A percentile compares a stretch with the other conserved stretches of the same genome.
Conservation (phyloP, 2,329 filamentous ascomycete genomes). For the Tolypocladium album region DNA sequence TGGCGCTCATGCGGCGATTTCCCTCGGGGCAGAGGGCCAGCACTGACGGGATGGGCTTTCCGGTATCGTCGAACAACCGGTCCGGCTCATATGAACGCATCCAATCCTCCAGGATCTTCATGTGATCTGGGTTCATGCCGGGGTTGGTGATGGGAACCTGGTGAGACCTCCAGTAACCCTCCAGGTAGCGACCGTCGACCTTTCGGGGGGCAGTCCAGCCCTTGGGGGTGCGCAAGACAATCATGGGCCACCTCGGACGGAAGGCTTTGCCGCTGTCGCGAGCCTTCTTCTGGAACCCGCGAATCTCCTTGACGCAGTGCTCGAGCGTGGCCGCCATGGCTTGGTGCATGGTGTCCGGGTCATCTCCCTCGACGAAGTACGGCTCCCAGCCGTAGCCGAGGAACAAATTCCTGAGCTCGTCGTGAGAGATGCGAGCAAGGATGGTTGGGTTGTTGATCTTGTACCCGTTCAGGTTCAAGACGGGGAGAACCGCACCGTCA, state of each 20-base stretch:
- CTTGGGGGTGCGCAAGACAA: constrained; percentile 66
- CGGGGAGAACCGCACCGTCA: constrained; percentile 66
- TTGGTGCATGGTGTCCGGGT: constrained; percentile 67
- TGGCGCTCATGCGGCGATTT: constrained; percentile 63
- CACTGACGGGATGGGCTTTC: constrained; percentile 52
- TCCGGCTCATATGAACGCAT: constrained; percentile 69
- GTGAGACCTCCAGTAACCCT: constrained; percentile 71
- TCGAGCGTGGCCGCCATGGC: constrained; percentile 72
- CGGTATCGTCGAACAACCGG: constrained; percentile 54
- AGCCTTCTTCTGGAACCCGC: constrained; percentile 57
- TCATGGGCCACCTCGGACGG: constrained; percentile 69
- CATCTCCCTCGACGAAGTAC: constrained; percentile 70
- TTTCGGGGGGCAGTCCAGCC: constrained; percentile 70
- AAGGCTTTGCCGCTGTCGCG: constrained; percentile 59
- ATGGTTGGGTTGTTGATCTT: constrained; percentile 77
- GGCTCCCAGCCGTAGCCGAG: constrained; percentile 68
- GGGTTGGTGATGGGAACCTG: constrained; percentile 69
- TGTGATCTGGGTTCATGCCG: constrained; percentile 50
- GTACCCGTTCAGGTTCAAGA: constrained; percentile 73
- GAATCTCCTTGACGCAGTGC: constrained; percentile 60
- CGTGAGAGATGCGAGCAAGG: constrained; percentile 61
- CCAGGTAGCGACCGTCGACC: constrained; percentile 57
- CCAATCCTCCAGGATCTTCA: constrained; percentile 63
- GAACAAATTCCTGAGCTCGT: constrained; percentile 61
- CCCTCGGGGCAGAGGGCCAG: constrained; percentile 55